Evolutionary conservation across 306 rosid species (phyloP).

Genomic region (Vigna unguiculata): DNA sequence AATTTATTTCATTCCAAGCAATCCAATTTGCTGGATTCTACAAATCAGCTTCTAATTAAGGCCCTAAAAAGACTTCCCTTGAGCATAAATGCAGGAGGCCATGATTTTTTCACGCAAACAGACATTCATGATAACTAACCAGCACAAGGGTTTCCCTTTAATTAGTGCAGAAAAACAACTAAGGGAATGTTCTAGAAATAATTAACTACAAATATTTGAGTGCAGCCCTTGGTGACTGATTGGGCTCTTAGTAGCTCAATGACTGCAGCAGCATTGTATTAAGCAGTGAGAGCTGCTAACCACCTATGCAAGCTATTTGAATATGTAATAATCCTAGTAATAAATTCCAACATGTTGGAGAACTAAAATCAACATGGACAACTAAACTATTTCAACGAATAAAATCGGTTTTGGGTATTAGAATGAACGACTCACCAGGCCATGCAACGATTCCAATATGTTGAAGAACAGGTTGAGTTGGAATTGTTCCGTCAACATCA

Average conservation of each 20-base stretch:
- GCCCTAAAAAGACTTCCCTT: constrained; percentile 6
- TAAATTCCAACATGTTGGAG: background rate
- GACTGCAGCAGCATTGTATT: background rate
- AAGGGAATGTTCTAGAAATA: constrained; percentile 10
- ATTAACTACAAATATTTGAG: constrained; percentile 14
- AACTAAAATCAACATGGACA: background rate
- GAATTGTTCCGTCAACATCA: constrained; percentile 87
- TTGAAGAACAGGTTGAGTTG: constrained; percentile 94
- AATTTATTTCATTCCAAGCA: constrained; percentile 26
- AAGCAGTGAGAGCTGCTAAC: constrained; percentile 15
- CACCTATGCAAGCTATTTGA: constrained; percentile 32
- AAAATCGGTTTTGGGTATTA: constrained; percentile 21
- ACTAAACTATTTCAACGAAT: background rate
- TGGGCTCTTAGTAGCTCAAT: background rate
- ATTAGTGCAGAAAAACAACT: constrained; percentile 32
- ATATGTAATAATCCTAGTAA: constrained; percentile 22
- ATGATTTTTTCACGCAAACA: background rate
- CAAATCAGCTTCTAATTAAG: constrained; percentile 23
- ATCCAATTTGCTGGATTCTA: constrained; percentile 38
- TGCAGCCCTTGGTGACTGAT: constrained; percentile 6
- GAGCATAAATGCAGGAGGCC: constrained; percentile 34
- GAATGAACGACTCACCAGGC: constrained; percentile 77
- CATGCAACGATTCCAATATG: constrained; percentile 90
- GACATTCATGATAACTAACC: constrained; percentile 7
- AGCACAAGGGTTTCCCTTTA: background rate